Evolutionary conservation across 371 early-diverging fungal genomes (phyloP), one percentile per base, ranked within the genome.

Genomic region (Phascolomyces articulosus): DNA sequence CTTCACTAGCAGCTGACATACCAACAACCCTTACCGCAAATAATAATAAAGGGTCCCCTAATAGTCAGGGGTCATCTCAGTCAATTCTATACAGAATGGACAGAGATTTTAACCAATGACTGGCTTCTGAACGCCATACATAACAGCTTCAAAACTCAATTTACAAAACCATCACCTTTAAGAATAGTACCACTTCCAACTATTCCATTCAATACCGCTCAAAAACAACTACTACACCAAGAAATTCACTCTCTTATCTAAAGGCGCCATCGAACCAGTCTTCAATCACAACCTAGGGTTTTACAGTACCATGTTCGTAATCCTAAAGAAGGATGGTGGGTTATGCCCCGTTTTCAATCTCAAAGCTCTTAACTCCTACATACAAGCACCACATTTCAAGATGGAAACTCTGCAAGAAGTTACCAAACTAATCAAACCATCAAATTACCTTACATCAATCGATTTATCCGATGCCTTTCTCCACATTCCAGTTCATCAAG

Each of bases 281-380:
- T 24, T 55, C 55, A 40, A 29, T 28, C 13, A 38, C 1, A 63
- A 54, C 3, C 61, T 48, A 18, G 63, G 71, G 23, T 73, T 69
- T 44, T n/a, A 27, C 48, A 63, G 65, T 61, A 29, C 56, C 2
- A 27, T 73, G n/a, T 73, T 73, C 55, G 65, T 67, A 1, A 66
- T 73, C 29, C 64, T 49, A 56, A 74, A 68, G 55, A 59, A 63
- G 41, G 67, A 58, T 13, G 70, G 70, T 2, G 70, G 64, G 20
- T 49, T 60, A 11, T 58, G 63, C 7, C 70, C 70, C 10, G 64
- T 67, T 20, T 63, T 74, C 65, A 74, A 74, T 62, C 63, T 74
- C 34, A 40, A 62, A 18, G 58, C 58, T 6, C 64, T 74, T 29
- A 74, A 70, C 51, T 31, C 60, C 23, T 58, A 58, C 57, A 21